These are phyloP conservation scores for Coemansia sp. DNA, from an alignment of 192 early-diverging fungal species.

Conservation along the genomic window DNA sequence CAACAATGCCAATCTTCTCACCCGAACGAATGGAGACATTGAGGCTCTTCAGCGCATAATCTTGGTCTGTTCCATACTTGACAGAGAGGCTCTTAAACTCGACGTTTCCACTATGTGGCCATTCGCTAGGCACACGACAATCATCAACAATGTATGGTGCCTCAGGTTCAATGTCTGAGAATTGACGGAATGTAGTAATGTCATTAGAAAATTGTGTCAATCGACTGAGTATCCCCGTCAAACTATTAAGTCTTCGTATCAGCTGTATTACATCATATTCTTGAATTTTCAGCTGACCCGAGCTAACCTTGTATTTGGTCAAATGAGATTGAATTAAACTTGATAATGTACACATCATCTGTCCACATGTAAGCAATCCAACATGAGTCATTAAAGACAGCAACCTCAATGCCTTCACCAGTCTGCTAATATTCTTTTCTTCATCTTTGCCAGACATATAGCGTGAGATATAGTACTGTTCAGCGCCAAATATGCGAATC, in stretches of 20 bases:
- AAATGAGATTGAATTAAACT: slow-evolving; percentile 22
- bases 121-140: slow-evolving; percentile 42
- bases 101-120: slow-evolving; percentile 64
- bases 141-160: slow-evolving; percentile 33
- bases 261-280: too few relatives aligned
- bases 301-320: not conserved
- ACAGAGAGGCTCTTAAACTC: slow-evolving; percentile 57
- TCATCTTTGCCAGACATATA: slow-evolving; percentile 62
- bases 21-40: slow-evolving; percentile 59
- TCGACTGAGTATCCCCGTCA: not conserved
- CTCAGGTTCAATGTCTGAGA: slow-evolving; percentile 52
- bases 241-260: too few relatives aligned
- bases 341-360: not conserved
- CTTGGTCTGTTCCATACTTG: slow-evolving; percentile 56
- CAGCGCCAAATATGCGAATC: slow-evolving; percentile 67
- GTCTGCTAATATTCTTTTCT: slow-evolving; percentile 55
- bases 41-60: slow-evolving; percentile 61
- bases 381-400: slow-evolving; percentile 55
- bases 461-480: slow-evolving; percentile 54
- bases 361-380: slow-evolving; percentile 48
- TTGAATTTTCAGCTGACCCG: not conserved
- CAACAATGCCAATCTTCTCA: slow-evolving; percentile 67
- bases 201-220: not conserved
- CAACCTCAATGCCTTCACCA: slow-evolving; percentile 57
- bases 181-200: slow-evolving; percentile 57